These are phyloP conservation scores for Nakazawaea molendinolei DNA, from an alignment of 805 yeast species.

Conservation along the genomic window DNA sequence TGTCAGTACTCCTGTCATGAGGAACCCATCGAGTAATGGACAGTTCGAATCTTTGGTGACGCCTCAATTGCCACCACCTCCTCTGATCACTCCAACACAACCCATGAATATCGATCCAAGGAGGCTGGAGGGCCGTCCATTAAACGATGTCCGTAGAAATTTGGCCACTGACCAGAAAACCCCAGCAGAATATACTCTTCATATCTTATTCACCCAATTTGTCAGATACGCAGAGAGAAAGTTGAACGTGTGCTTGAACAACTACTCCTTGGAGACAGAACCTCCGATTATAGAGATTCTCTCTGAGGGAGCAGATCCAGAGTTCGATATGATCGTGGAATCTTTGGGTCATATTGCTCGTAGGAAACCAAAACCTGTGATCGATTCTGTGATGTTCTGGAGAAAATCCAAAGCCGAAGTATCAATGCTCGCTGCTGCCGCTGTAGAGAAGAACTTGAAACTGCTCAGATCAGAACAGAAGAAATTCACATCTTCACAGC, in stretches of 20 bases:
- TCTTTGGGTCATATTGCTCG: constrained; percentile 89
- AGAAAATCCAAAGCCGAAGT: constrained; percentile 87
- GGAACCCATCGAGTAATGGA: not conserved
- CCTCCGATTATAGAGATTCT: constrained; percentile 75
- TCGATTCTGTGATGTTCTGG: constrained; percentile 98
- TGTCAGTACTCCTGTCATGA: constrained; percentile 11
- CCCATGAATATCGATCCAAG: not conserved
- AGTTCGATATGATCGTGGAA: constrained; percentile 77
- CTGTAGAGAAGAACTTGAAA: constrained; percentile 34
- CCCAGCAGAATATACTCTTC: constrained; percentile 87
- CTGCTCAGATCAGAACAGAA: constrained; percentile 16
- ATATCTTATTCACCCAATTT: constrained; percentile 90
- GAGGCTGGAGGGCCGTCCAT: too few relatives aligned
- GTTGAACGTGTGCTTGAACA: constrained; percentile 61
- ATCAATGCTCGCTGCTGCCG: constrained; percentile 56
- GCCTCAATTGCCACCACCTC: constrained; percentile 13
- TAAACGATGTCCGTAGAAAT: constrained; percentile 8
- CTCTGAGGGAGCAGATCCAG: constrained; percentile 80
- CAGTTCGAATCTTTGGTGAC: constrained; percentile 7
- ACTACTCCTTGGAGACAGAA: constrained; percentile 58
- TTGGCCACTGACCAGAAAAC: constrained; percentile 31
- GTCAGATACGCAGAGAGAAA: constrained; percentile 91
- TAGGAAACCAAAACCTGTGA: constrained; percentile 87
- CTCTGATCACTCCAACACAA: constrained; percentile 9
- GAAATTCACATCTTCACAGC: constrained; percentile 12